A percentile compares a stretch with the other conserved stretches of the same genome.
These are phyloP conservation scores for Hapsidospora chrysogenum DNA, from an alignment of 495 filamentous ascomycete genomes.

Conservation along the genomic window DNA sequence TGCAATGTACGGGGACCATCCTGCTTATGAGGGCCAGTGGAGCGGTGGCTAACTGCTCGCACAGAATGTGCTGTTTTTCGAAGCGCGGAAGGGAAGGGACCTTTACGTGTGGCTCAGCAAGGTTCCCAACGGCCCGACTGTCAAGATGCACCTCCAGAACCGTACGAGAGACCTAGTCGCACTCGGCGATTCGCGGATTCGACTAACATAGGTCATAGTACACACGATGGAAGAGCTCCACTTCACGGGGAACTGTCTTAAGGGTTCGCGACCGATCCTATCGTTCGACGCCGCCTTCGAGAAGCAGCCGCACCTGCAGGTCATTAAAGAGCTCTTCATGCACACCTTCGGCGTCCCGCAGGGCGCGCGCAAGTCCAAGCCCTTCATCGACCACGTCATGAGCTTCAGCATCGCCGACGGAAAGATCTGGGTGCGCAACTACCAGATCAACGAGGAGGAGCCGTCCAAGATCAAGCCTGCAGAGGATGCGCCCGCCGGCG, in stretches of 20 bases:
- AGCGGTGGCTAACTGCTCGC: no score
- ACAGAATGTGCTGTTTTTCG: constrained; percentile 93
- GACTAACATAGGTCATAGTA: constrained; percentile 22
- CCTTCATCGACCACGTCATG: constrained; percentile 91
- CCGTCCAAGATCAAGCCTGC: constrained; percentile 25
- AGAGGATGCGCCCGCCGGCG: constrained; percentile 14
- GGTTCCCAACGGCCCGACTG: constrained; percentile 85
- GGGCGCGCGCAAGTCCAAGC: constrained; percentile 74
- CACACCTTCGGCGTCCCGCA: constrained; percentile 92
- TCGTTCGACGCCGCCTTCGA: constrained; percentile 85
- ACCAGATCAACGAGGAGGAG: constrained; percentile 81
- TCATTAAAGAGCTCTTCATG: constrained; percentile 75
- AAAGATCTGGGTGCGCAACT: constrained; percentile 93
- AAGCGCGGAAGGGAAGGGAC: constrained; percentile 89
- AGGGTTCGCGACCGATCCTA: constrained; percentile 85
- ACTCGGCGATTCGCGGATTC: no score
- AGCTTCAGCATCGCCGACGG: constrained; percentile 83
- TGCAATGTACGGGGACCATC: no score
- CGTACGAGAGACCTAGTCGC: constrained; percentile 5
- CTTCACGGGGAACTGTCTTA: constrained; percentile 92
- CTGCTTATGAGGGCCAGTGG: no score
- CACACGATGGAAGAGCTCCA: constrained; percentile 94
- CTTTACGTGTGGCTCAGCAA: constrained; percentile 88
- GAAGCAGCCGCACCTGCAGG: constrained; percentile 45
- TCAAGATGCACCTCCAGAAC: constrained; percentile 72